phyloP scores from a whole-genome alignment of 495 filamentous ascomycete genomes.

The Chaetomium fimeti region DNA sequence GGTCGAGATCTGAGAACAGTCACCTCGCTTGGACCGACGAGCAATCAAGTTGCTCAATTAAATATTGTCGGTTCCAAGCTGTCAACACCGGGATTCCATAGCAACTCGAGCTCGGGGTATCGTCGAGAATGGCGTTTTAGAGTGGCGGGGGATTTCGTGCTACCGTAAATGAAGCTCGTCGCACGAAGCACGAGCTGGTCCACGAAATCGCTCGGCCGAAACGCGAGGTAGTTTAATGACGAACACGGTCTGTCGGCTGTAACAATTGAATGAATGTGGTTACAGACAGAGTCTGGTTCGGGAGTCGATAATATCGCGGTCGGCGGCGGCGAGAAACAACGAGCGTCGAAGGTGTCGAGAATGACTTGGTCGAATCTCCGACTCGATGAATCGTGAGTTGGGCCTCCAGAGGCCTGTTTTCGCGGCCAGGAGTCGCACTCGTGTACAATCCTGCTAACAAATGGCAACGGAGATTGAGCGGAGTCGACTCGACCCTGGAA shows the following conservation, averaged over 20 bases:
- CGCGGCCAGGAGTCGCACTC: conserved; percentile 3
- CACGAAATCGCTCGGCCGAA: conserved; percentile 14
- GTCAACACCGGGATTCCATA: conserved; percentile 31
- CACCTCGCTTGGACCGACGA: conserved; percentile 25
- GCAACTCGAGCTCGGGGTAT: conserved; percentile 4
- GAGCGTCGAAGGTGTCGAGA: background rate
- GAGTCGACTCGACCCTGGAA: conserved; percentile 2
- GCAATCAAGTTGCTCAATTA: conserved; percentile 25
- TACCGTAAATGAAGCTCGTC: conserved; percentile 21
- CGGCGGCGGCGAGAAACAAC: background rate
- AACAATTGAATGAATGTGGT: conserved; percentile 16
- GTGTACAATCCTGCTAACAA: conserved; percentile 1
- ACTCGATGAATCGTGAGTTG: conserved; percentile 15
- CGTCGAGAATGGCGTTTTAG: conserved; percentile 10
- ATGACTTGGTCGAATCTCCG: background rate
- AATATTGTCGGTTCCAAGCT: conserved; percentile 22
- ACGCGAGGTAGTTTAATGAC: conserved; percentile 4
- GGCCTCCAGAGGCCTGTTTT: conserved; percentile 20
- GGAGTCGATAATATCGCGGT: background rate
- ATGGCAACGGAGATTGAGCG: conserved; percentile 18
- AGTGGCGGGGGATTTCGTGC: conserved; percentile 6
- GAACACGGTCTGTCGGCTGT: background rate
- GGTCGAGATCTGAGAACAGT: conserved; percentile 14
- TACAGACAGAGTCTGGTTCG: background rate
- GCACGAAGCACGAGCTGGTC: conserved; percentile 10